Percentiles rank a stretch among this genome's conserved stretches.
These are phyloP conservation scores for Gastrolobium villosum DNA, from an alignment of 306 rosid genomes.

Conservation along the genomic window DNA sequence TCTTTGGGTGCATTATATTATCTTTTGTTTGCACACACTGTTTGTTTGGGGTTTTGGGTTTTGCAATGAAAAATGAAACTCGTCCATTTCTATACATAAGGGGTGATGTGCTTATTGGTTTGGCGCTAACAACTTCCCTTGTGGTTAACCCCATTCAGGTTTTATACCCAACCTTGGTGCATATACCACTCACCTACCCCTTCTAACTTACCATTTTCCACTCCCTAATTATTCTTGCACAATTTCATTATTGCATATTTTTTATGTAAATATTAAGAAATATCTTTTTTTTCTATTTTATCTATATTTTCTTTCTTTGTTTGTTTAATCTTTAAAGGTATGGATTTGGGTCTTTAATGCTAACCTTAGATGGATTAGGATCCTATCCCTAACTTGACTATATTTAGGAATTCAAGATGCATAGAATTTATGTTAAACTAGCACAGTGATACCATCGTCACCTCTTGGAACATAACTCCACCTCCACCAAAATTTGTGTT, in stretches of 20 bases:
- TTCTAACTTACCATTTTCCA: not conserved
- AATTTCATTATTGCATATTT: not conserved
- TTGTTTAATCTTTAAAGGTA: too few relatives aligned
- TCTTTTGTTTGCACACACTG: too few relatives aligned
- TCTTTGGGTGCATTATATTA: not conserved
- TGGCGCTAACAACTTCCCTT: conserved; percentile 15
- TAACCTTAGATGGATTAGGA: not conserved
- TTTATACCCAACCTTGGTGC: conserved; percentile 6
- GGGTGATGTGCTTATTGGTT: conserved; percentile 37
- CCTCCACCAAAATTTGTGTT: not conserved
- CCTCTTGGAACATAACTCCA: not conserved
- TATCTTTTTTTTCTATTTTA: not conserved
- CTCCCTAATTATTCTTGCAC: too few relatives aligned
- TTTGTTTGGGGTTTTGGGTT: conserved; percentile 49
- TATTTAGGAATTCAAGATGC: not conserved
- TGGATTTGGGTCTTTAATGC: not conserved
- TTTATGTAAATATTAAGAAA: not conserved
- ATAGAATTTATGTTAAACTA: too few relatives aligned
- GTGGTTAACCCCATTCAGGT: not conserved
- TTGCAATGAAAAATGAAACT: conserved; percentile 20
- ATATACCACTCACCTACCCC: conserved; percentile 7
- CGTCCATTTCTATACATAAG: not conserved
- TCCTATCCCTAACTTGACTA: not conserved
- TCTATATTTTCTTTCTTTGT: too few relatives aligned
- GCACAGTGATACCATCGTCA: not conserved